phyloP scores from a whole-genome alignment of 73 alveolate genomes.

The Paramecium tetraurelia region DNA sequence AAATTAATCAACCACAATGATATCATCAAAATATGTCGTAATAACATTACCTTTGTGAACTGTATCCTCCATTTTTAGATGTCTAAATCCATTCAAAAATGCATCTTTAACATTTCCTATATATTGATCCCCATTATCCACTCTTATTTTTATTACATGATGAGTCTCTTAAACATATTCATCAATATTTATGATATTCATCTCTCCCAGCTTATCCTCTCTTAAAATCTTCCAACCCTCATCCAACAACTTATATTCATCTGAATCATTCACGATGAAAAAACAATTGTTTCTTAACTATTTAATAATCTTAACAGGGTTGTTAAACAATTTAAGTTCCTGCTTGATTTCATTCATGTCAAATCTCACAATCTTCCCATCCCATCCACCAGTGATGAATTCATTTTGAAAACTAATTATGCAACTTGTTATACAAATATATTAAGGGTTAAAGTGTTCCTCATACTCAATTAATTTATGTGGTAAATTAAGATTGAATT shows the following conservation, averaged over 20 bases:
- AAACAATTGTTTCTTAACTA: background rate
- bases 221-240: background rate
- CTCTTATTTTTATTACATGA: background rate
- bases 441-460: background rate
- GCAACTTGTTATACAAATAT: background rate
- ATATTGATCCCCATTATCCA: background rate
- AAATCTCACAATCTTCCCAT: background rate
- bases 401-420: background rate
- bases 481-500: background rate
- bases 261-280: background rate
- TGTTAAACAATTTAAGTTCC: background rate
- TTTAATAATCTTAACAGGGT: background rate
- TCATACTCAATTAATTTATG: background rate
- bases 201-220: background rate
- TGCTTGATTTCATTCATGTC: background rate
- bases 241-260: background rate
- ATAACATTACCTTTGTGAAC: background rate
- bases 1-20: background rate
- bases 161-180: background rate
- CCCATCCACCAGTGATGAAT: constrained; percentile 22
- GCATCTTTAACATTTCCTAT: background rate
- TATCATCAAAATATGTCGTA: background rate
- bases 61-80: background rate
- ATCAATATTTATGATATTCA: background rate
- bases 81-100: background rate